Base-by-base conservation (phyloP, 306 rosid species). In the Elaeagnus macrophylla region DNA sequence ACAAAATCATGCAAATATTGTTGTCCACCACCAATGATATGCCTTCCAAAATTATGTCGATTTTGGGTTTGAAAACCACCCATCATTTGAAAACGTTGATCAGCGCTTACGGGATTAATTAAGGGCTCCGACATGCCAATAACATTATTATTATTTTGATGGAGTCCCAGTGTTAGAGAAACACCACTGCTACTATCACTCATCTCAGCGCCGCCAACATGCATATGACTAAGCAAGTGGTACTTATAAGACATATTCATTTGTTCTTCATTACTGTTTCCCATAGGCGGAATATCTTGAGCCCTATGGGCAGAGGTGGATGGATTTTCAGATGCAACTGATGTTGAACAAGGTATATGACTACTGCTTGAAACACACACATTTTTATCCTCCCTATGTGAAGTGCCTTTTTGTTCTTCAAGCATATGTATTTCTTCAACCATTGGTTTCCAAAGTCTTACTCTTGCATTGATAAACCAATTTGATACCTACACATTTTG, bases 401-500 rank as follows among this genome's bases (percentile, higher is more conserved):
- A 51, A 58, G 59, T 48, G 9, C 77, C 66, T 68, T 88, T 86
- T 14, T 77, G 71, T 13, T 83, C 79, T 81, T 89, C 97, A 8
- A 80, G 83, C 75, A 42, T 79, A 61, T 89, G 83, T 56, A 89
- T 89, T 72, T 89, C 97, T 70, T 89, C 95, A 60, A 85, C 97
- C 97, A 89, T 83, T 41, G 97, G 97, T 65, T 89, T 89, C 97
- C 97, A 89, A 0, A 88, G 83, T 80, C 97, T 74, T 46, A 89
- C 97, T 68, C 97, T 83, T 54, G 97, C 97, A 67, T 89, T 89
- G 47, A 89, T 89, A 69, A 89, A 89, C 97, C 97, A 89, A 71
- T 89, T 89, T 6, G 97, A 89, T 13, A 89, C 94, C 97, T 89
- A 56, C 3, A 17, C 49, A 44, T 53, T 36, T 37, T 37, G 5